Conservation (phyloP, 441 rosid species). For the Aquilaria agallochum region DNA sequence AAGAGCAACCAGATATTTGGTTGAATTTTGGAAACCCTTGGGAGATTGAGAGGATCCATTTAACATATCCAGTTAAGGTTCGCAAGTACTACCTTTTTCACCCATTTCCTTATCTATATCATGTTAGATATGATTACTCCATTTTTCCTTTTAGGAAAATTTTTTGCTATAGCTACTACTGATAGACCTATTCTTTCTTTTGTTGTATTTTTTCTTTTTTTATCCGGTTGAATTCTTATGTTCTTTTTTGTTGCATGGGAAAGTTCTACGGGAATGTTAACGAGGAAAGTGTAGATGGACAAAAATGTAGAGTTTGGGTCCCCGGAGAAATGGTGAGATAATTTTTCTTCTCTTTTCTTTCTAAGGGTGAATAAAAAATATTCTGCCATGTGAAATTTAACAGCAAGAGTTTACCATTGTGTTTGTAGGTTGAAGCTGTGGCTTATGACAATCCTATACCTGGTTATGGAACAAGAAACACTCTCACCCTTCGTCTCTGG, state of each 20-base stretch:
- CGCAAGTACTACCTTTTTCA: slow-evolving; percentile 19
- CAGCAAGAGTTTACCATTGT: slow-evolving; percentile 13
- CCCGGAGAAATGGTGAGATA: slow-evolving; percentile 43
- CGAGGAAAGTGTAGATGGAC: slow-evolving; percentile 33
- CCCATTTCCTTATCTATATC: not conserved
- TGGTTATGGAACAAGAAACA: slow-evolving; percentile 53
- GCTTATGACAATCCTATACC: slow-evolving; percentile 61
- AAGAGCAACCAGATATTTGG: slow-evolving; percentile 58
- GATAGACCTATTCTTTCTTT: no score
- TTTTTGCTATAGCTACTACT: no score
- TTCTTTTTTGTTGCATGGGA: slow-evolving; percentile 17
- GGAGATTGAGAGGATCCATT: slow-evolving; percentile 58
- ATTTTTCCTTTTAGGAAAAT: not conserved
- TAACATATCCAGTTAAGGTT: slow-evolving; percentile 54
- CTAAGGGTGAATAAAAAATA: not conserved
- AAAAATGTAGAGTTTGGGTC: slow-evolving; percentile 39
- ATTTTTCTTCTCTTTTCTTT: slow-evolving; percentile 7
- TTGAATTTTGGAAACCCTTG: slow-evolving; percentile 61
- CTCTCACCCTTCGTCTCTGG: slow-evolving; percentile 60
- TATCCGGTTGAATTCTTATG: slow-evolving; percentile 11
- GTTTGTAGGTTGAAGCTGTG: slow-evolving; percentile 52
- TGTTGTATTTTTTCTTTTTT: not conserved
- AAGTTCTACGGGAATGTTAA: slow-evolving; percentile 51
- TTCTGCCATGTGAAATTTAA: slow-evolving; percentile 1
- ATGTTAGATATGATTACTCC: slow-evolving; percentile 8